Evolutionary conservation across 1,139 yeast species (phyloP), one percentile per base, ranked within the genome.

Genomic region (Suzukiozyma palmioleophila): DNA sequence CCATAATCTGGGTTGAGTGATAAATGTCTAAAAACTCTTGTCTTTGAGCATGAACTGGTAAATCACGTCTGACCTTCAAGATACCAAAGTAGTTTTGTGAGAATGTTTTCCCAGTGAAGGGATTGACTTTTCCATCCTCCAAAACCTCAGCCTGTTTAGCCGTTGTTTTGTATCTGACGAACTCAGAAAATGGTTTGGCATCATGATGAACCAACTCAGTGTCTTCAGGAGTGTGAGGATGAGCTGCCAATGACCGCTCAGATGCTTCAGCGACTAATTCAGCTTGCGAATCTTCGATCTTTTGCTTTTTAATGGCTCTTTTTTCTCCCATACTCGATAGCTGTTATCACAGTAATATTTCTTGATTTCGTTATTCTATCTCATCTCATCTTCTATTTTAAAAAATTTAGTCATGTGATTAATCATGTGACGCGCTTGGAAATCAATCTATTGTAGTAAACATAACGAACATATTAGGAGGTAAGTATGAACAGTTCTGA

Each of bases 21-120:
- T 85, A 92, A 45, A 85, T 78, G 48, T 75, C 72, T 43, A 92
- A 72, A 57, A 92, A 94, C 64, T 90, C 96, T 39, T 81, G 84
- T 58, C 97, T 76, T 64, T 92, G 97, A 27, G 92, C 80, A 62
- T 90, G 96, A 13, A 92, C 98, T 0, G 98, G 99, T 47, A 92
- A 73, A 47, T 87, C 85, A 51, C 95, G 77, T 62, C 98, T 79
- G 22, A 73, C 75, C 52, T 79, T 79, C 45, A 94, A 69, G 45
- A 92, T 92, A 44, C 79, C 86, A 52, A 81, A 77, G 61, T 92
- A 92, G 54, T 79, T 77, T 35, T 77, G 64, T 6, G 84, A 60
- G 51, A 84, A 82, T 14, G 58, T 49, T 12, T 62, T 51, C 8
- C 94, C 94, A 1, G 89, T 87, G 65, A 92, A 90, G 2, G 96